Evolutionary conservation across 2,329 filamentous ascomycete species (phyloP), one percentile per base, ranked within the genome.

Genomic region (Ceratocystis albifundus): DNA sequence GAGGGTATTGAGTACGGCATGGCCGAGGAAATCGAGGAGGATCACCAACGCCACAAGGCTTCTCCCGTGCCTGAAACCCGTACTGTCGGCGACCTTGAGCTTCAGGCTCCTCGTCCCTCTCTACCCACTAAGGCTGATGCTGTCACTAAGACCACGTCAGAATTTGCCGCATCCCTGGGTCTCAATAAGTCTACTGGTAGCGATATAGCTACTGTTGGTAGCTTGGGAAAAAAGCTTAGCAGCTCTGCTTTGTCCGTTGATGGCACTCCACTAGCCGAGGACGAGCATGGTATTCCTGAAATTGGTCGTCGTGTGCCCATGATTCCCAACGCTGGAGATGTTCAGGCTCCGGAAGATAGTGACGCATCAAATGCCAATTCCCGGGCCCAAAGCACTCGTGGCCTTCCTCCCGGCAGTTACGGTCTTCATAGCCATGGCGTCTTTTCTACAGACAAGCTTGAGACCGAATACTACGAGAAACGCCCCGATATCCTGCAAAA

Each of bases 271-370:
- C 53, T 79, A 41, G 28, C 61, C 46, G 88, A 88, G 20, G 88
- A 93, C 59, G 89, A 94, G 70, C 86, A 91, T 66, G 93, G 92
- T 25, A 96, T 96, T 71, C 92, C 92, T 1, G 89, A 95, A 73
- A 94, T 96, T 70, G 93, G 93, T 61, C 85, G 89, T 72, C 88
- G 92, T 73, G 93, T 99, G 48, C 94, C 94, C 62, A 94, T 99
- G 89, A 88, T 94, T 73, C 88, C 87, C 65, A 85, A 94, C 74
- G 89, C 94, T 55, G 94, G 94, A 69, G 93, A 97, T 74, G 94
- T 97, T 8, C 94, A 99, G 77, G 94, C 94, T 15, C 94, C 94
- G 1, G 74, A 77, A 62, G 69, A 69, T 46, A 66, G 68, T 64
- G 75, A 75, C 62, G 70, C 71, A 65, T 79, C 80, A 69, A 81